Evolutionary conservation across 164 flowering plant genomes (phyloP), one percentile per base, ranked within the genome.

Genomic region (Hamamelis virginiana): DNA sequence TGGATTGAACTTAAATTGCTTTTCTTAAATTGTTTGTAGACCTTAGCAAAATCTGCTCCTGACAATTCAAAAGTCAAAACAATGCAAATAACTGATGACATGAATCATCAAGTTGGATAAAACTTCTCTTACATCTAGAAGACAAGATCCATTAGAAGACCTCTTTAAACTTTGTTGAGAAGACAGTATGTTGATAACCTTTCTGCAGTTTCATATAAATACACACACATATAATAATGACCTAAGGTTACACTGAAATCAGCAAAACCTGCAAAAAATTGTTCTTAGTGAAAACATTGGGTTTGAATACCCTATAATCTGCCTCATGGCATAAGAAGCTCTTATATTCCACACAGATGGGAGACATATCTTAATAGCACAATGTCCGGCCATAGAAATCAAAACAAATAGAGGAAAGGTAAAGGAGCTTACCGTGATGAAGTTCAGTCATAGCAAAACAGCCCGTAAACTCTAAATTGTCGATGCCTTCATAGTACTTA

Each of bases 361-460:
- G n/a, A 23, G 4, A 22, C 43, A 26, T 43, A 27, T 26, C 46
- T 23, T 48, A 52, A 63, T 12, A 44, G 43, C 10, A 28, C 18
- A 45, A 22, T 50, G 18, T 19, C 23, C 52, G 23, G 41, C 13
- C 56, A 65, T 25, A 16, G 41, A 43, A 16, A 46, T 13, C 62
- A 9, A 21, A 25, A 66, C 23, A 64, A 25, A 9, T 1, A 45
- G 16, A 22, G 8, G 59, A 27, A n/a, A 12, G 4, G 41, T 1
- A 48, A 38, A 53, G 59, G 61, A 59, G 26, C 75, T 77, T 75
- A 92, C 97, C 97, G 67, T 95, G 99, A 79, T 92, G 97, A 19
- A 95, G 93, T 75, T 95, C 99, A 51, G 99, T 95, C 99, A 95
- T 95, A 5, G 99, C 99, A 84, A 95, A 95, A 82, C 99, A 95